Conservation (phyloP, 192 early-diverging fungal species). For the Dissophora globulifera region DNA sequence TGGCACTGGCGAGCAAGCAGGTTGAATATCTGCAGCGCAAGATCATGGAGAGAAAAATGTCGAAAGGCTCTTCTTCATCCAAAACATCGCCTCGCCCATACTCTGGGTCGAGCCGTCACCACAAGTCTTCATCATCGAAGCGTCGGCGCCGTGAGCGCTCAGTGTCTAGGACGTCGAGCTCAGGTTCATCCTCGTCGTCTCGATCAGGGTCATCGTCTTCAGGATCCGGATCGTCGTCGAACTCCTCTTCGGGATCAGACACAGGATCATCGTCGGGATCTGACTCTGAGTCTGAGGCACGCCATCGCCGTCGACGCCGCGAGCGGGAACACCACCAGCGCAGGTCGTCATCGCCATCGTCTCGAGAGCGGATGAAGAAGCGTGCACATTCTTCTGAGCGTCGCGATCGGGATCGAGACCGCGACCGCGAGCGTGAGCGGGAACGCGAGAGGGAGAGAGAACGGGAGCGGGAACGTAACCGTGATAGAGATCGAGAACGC, state of each 20-base stretch:
- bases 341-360: conserved; percentile 10
- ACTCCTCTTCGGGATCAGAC: conserved; percentile 6
- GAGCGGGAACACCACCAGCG: conserved; percentile 3
- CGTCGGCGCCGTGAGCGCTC: conserved; percentile 23
- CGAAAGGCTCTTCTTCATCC: conserved; percentile 28
- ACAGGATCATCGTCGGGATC: conserved; percentile 17
- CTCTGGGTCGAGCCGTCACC: conserved; percentile 2
- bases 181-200: conserved; percentile 16
- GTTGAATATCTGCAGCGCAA: conserved; percentile 52
- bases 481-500: conserved; percentile 5
- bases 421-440: conserved; percentile 1
- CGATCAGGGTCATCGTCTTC: conserved; percentile 15
- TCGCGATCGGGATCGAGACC: conserved; percentile 11
- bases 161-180: conserved; percentile 22
- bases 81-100: conserved; percentile 10
- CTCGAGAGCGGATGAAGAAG: conserved; percentile 22
- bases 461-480: conserved; percentile 2
- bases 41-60: conserved; percentile 42
- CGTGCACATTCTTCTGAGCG: conserved; percentile 20
- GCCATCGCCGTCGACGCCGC: conserved; percentile 14
- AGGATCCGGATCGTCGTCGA: conserved; percentile 6
- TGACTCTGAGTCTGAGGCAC: conserved; percentile 13
- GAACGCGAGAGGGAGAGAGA: conserved; percentile 7
- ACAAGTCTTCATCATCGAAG: conserved; percentile 16
- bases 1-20: conserved; percentile 47